Evolutionary conservation across 2,329 filamentous ascomycete genomes (phyloP).

Genomic region (Ascochyta fabae): DNA sequence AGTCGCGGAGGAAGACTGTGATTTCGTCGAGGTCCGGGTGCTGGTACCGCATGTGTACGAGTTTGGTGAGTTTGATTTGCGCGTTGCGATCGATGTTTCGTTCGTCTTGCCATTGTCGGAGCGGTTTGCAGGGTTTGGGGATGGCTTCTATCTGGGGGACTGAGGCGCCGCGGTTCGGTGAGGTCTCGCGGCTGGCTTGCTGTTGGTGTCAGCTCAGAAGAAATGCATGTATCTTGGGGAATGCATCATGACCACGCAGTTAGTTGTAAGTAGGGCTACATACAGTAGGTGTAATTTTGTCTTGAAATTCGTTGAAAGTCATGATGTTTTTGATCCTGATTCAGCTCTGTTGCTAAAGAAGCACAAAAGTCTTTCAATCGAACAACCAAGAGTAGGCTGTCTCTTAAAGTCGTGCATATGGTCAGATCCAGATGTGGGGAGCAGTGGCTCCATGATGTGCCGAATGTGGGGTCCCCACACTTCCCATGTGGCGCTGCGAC

Average conservation of each 20-base stretch:
- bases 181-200: constrained; percentile 42
- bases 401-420: background rate
- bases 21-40: constrained; percentile 59
- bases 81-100: constrained; percentile 52
- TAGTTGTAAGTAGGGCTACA: background rate
- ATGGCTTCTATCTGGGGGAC: constrained; percentile 50
- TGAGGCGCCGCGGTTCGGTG: constrained; percentile 51
- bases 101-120: constrained; percentile 48
- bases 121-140: constrained; percentile 42
- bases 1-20: constrained; percentile 52
- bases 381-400: background rate
- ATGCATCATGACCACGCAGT: no score
- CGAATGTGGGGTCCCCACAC: constrained; percentile 39
- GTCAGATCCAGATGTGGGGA: constrained; percentile 10
- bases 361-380: background rate
- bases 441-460: constrained; percentile 9
- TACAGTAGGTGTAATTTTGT: constrained; percentile 43
- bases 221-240: background rate
- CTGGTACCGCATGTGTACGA: constrained; percentile 62
- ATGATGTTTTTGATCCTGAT: constrained; percentile 16
- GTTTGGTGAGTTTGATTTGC: constrained; percentile 56
- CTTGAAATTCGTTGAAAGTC: constrained; percentile 42
- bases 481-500: background rate
- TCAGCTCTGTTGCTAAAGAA: background rate
- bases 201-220: constrained; percentile 7